A percentile compares a stretch with the other conserved stretches of the same genome.
Evolutionary conservation across 1,284 basidiomycete genomes (phyloP).

Genomic region (Agroathelia rolfsii): DNA sequence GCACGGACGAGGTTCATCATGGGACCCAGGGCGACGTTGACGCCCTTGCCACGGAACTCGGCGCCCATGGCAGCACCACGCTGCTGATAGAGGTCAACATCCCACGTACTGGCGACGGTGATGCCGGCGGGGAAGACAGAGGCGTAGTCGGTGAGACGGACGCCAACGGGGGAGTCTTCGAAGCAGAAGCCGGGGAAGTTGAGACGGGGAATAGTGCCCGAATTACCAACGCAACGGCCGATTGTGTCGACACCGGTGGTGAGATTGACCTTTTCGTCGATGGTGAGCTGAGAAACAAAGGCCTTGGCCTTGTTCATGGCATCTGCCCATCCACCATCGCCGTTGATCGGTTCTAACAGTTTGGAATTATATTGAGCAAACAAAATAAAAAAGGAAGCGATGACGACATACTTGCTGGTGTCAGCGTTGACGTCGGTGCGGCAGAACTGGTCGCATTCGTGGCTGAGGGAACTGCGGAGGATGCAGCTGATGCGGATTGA

Average conservation of each 20-base stretch:
- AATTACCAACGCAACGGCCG: conserved; percentile 55
- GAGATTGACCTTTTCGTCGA: conserved; percentile 40
- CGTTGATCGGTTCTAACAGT: conserved; percentile 4
- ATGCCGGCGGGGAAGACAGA: conserved; percentile 46
- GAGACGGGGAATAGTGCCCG: conserved; percentile 26
- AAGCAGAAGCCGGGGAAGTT: conserved; percentile 35
- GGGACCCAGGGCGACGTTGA: conserved; percentile 53
- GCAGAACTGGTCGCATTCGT: no score
- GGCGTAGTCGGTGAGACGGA: conserved; percentile 31
- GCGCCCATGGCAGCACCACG: conserved; percentile 64
- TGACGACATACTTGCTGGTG: no score
- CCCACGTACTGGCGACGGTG: conserved; percentile 45
- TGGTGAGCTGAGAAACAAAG: conserved; percentile 27
- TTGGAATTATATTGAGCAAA: neutral
- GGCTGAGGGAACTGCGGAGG: conserved; percentile 14
- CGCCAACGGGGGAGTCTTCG: conserved; percentile 50
- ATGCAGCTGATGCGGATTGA: conserved; percentile 4
- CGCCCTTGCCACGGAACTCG: conserved; percentile 69
- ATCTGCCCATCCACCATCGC: conserved; percentile 26
- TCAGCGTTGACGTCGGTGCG: conserved; percentile 22
- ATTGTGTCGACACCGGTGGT: conserved; percentile 38
- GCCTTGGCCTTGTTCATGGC: conserved; percentile 28
- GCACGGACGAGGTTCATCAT: conserved; percentile 42
- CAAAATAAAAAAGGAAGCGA: conserved; percentile 4
- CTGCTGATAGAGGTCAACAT: conserved; percentile 35